Evolutionary conservation across 805 yeast genomes (phyloP), one percentile per base, ranked within the genome.

Genomic region (Saturnispora bothae): DNA sequence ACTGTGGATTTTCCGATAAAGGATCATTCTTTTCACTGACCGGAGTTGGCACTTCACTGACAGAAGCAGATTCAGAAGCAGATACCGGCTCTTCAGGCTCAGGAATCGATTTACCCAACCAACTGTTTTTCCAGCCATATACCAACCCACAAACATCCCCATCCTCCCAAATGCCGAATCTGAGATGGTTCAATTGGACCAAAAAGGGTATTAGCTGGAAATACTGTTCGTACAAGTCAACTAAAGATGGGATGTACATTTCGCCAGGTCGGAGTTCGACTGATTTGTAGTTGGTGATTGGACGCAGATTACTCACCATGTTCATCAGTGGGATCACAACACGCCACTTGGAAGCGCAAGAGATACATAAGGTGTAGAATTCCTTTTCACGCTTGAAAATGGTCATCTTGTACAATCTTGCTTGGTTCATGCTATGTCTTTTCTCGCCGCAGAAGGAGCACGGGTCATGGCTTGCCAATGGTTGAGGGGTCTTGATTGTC

Each of bases 391-490:
- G 78, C 19, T 40, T 38, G 10, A 39, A 33, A 3, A 36, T 32
- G 5, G 33, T 28, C 52, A 88, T 61, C 39, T 71, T 69, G 54
- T 86, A 83, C 45, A 84, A 59, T 45, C 97, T 71, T 2, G 89
- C 79, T 57, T 83, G 86, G 43, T 83, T 64, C 39, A 73, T 68
- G 49, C 77, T 84, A 51, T 71, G 69, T 43, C 94, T 68, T 10
- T 60, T 53, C 56, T 88, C 96, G 5, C 88, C 89, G 63, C 97
- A 89, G 31, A 89, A 64, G 4, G 86, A 67, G 60, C 97, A 89
- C 4, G 86, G 75, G 2, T 75, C 74, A 36, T 69, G 66, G 17
- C 82, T 71, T 0, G 95, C 95, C 14, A 82, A 76, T 1, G 94
- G 89, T 5, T 76, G 33, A 10, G 35, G 31, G 12, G 21, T 15